These are phyloP conservation scores for Yamadazyma nakazawae DNA, from an alignment of 805 yeast species.

Conservation along the genomic window DNA sequence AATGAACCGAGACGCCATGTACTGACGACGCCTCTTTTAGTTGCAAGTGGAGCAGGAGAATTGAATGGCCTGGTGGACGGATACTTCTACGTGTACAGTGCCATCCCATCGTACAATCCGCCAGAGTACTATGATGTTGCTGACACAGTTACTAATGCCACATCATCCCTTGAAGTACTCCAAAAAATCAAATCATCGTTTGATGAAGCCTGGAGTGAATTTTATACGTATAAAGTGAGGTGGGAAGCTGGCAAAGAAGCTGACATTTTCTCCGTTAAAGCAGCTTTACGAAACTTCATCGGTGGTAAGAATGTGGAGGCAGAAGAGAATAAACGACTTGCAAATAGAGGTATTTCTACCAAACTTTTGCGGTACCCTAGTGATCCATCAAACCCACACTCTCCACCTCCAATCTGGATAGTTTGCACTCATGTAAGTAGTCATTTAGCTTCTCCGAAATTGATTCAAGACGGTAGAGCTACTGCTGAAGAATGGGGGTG, in stretches of 20 bases:
- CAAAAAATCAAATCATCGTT: slow-evolving; percentile 50
- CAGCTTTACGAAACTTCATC: slow-evolving; percentile 59
- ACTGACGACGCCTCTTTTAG: slow-evolving; percentile 62
- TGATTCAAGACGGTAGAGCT: slow-evolving; percentile 55
- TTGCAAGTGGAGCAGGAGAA: slow-evolving; percentile 78
- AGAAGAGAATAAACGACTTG: slow-evolving; percentile 19
- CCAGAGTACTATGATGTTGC: slow-evolving; percentile 46
- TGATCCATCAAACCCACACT: slow-evolving; percentile 33
- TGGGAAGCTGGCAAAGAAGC: slow-evolving; percentile 68
- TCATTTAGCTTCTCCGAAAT: slow-evolving; percentile 55
- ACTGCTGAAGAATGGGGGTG: slow-evolving; percentile 62
- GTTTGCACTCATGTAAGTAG: slow-evolving; percentile 62
- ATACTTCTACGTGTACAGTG: slow-evolving; percentile 64
- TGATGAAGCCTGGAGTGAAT: slow-evolving; percentile 74
- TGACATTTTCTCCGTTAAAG: slow-evolving; percentile 60
- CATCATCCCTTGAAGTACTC: slow-evolving; percentile 8
- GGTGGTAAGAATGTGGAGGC: slow-evolving; percentile 32
- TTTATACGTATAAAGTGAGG: slow-evolving; percentile 46
- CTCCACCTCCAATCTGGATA: slow-evolving; percentile 63
- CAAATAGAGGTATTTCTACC: slow-evolving; percentile 19
- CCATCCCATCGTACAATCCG: slow-evolving; percentile 61
- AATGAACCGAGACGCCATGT: slow-evolving; percentile 60
- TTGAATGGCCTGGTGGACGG: slow-evolving; percentile 75
- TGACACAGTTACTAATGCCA: neutral
- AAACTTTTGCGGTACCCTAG: slow-evolving; percentile 23